Evolutionary conservation across 208 protist species (phyloP).

Genomic region (Plasmodiophora brassicae): DNA sequence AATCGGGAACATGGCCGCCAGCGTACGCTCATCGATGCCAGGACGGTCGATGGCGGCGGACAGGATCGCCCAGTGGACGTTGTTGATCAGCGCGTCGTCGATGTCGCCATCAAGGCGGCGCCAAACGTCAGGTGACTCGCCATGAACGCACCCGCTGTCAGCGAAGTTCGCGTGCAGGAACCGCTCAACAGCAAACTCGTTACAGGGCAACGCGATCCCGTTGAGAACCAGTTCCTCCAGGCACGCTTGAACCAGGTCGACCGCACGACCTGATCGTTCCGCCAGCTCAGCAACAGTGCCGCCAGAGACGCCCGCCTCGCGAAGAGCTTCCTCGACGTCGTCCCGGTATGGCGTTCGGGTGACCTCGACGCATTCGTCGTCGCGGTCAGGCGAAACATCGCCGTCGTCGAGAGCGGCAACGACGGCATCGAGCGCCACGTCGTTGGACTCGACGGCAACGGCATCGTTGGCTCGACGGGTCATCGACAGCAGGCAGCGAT

Average conservation of each 20-base stretch:
- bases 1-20: not conserved
- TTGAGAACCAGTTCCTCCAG: not conserved
- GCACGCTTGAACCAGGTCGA: not conserved
- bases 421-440: too few relatives aligned
- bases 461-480: too few relatives aligned
- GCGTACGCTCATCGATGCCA: not conserved
- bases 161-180: too few relatives aligned
- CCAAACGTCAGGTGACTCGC: not conserved
- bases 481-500: too few relatives aligned
- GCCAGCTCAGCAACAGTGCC: not conserved
- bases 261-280: not conserved
- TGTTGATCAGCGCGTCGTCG: not conserved
- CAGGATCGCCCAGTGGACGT: not conserved
- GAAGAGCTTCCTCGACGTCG: not conserved
- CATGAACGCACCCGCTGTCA: not conserved
- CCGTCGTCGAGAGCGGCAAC: too few relatives aligned
- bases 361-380: too few relatives aligned
- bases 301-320: not conserved
- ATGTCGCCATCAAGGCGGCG: not conserved
- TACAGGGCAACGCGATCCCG: not conserved
- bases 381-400: too few relatives aligned
- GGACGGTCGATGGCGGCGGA: not conserved
- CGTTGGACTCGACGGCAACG: too few relatives aligned
- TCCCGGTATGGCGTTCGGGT: too few relatives aligned
- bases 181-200: not conserved